These are phyloP conservation scores for Anthracocystis setariae DNA, from an alignment of 1,284 basidiomycete genomes.

Conservation along the genomic window DNA sequence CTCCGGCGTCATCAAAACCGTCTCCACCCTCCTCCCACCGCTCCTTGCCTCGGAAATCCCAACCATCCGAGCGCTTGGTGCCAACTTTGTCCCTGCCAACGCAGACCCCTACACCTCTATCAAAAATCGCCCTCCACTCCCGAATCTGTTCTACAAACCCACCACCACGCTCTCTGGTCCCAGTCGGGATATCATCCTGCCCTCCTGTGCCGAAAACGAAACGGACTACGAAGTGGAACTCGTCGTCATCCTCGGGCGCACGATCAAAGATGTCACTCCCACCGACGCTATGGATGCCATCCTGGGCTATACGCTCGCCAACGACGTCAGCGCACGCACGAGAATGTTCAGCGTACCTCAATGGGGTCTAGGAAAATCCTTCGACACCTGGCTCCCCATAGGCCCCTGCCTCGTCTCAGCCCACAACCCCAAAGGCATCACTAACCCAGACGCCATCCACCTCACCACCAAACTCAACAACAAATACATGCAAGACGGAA, in stretches of 20 bases:
- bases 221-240: slow-evolving; percentile 60
- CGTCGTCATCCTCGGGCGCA: slow-evolving; percentile 39
- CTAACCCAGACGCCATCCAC: slow-evolving; percentile 77
- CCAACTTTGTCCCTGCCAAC: slow-evolving; percentile 45
- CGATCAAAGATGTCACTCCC: slow-evolving; percentile 39
- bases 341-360: slow-evolving; percentile 56
- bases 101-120: slow-evolving; percentile 33
- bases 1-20: slow-evolving; percentile 39
- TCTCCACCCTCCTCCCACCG: slow-evolving; percentile 39
- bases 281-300: slow-evolving; percentile 38
- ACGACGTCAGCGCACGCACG: slow-evolving; percentile 51
- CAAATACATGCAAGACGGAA: slow-evolving; percentile 77
- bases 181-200: slow-evolving; percentile 39
- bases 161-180: slow-evolving; percentile 35
- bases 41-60: slow-evolving; percentile 25
- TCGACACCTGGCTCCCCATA: slow-evolving; percentile 51
- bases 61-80: slow-evolving; percentile 40
- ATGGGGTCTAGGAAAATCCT: slow-evolving; percentile 54
- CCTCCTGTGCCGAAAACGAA: slow-evolving; percentile 34
- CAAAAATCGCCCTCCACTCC: slow-evolving; percentile 36
- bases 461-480: slow-evolving; percentile 79
- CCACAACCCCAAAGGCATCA: slow-evolving; percentile 71
- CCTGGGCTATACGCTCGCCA: slow-evolving; percentile 51
- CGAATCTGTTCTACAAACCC: slow-evolving; percentile 60
- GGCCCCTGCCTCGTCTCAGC: slow-evolving; percentile 37